Conservation (phyloP, 495 filamentous ascomycete genomes). For the Penicillium subrubescens region DNA sequence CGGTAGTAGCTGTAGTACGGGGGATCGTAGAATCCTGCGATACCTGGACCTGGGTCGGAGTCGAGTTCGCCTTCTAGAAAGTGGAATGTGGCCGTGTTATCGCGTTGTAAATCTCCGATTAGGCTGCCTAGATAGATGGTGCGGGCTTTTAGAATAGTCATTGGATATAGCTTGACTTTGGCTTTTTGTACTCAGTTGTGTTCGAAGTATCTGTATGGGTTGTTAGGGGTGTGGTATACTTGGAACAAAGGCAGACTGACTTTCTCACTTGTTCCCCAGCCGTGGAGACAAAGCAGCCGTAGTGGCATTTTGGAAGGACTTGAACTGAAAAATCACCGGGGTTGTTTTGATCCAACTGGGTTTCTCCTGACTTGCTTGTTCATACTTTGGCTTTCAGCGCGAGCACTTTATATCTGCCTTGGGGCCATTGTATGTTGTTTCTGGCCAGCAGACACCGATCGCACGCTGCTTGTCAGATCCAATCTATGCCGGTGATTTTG, state of each 20-base stretch:
- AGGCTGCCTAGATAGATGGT: constrained; percentile 23
- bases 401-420: neutral
- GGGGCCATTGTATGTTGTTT: neutral
- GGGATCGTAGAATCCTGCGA: constrained; percentile 35
- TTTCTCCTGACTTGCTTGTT: neutral
- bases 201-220: constrained; percentile 27
- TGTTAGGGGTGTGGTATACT: neutral
- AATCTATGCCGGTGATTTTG: neutral
- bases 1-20: constrained; percentile 42
- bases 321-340: neutral
- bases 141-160: neutral
- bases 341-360: neutral
- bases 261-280: constrained; percentile 37
- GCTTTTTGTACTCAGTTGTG: constrained; percentile 28
- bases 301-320: constrained; percentile 23
- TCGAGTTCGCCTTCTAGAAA: constrained; percentile 40
- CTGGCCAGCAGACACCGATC: neutral
- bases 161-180: neutral
- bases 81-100: constrained; percentile 37
- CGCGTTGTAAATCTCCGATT: constrained; percentile 31
- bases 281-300: constrained; percentile 34
- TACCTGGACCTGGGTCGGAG: constrained; percentile 34
- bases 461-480: neutral
- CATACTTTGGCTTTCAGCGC: neutral
- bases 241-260: constrained; percentile 5